phyloP scores from a whole-genome alignment of 2,329 filamentous ascomycete genomes.

The Aspergillus quadricinctus region DNA sequence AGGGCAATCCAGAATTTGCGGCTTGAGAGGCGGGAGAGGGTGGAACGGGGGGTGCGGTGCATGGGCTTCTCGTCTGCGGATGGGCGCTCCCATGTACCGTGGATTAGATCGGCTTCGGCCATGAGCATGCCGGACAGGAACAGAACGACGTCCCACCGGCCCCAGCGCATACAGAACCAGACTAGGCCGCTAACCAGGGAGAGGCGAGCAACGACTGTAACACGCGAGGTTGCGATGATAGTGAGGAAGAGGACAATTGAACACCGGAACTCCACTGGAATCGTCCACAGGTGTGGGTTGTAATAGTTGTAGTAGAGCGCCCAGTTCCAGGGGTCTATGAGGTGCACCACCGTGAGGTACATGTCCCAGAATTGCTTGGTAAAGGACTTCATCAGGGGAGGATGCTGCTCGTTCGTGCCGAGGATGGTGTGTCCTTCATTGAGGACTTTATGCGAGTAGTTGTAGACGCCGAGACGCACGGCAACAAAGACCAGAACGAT shows the following conservation, averaged over 20 bases:
- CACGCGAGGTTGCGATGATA: conserved; percentile 37
- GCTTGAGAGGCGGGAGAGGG: conserved; percentile 18
- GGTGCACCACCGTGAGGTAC: conserved; percentile 29
- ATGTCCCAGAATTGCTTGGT: conserved; percentile 35
- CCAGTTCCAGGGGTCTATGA: conserved; percentile 39
- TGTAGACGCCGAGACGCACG: conserved; percentile 39
- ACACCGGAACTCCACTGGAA: conserved; percentile 43
- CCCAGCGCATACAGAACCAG: conserved; percentile 40
- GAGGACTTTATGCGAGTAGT: conserved; percentile 34
- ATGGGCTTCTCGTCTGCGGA: conserved; percentile 13
- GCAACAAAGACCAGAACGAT: conserved; percentile 40
- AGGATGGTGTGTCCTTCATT: conserved; percentile 35
- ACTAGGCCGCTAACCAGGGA: conserved; percentile 28
- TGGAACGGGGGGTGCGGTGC: conserved; percentile 2
- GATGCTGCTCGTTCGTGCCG: conserved; percentile 42
- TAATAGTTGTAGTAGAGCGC: conserved; percentile 40
- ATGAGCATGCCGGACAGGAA: conserved; percentile 42
- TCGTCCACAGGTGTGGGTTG: conserved; percentile 46
- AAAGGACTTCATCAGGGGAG: conserved; percentile 32
- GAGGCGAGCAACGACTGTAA: conserved; percentile 31
- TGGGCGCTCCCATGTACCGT: conserved; percentile 31
- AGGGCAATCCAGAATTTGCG: conserved; percentile 33
- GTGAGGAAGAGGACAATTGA: conserved; percentile 43
- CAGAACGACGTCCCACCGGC: conserved; percentile 41
- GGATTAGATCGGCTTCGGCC: conserved; percentile 41